These are phyloP conservation scores for Colletotrichum karsti DNA, from an alignment of 2,329 filamentous ascomycete species.

Conservation along the genomic window DNA sequence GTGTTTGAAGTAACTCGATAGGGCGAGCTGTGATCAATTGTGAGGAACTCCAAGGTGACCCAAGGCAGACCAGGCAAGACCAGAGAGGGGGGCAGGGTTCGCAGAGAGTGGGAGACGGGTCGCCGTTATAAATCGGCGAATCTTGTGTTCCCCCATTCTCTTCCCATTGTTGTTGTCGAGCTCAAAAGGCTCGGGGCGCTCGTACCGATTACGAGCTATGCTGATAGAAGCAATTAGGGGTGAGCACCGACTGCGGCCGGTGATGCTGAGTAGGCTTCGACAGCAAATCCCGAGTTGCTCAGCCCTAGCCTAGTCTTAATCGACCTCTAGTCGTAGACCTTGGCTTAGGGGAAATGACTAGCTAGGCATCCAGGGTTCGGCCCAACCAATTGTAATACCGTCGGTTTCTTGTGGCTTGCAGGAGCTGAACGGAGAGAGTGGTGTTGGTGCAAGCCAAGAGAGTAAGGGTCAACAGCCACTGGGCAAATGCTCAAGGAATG, in stretches of 20 bases:
- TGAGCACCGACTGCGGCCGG: conserved; percentile 4
- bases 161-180: conserved; percentile 1
- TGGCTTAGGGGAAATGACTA: conserved; percentile 33
- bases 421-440: conserved; percentile 42
- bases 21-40: background rate
- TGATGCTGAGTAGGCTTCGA: background rate
- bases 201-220: background rate
- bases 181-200: background rate
- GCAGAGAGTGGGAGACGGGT: background rate
- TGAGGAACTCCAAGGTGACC: background rate
- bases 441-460: conserved; percentile 3
- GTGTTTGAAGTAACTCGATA: background rate
- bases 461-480: background rate
- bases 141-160: background rate
- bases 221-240: background rate
- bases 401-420: conserved; percentile 40
- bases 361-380: conserved; percentile 12
- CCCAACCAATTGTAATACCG: conserved; percentile 34
- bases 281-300: conserved; percentile 19
- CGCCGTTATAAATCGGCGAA: conserved; percentile 15
- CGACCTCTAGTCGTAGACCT: conserved; percentile 35
- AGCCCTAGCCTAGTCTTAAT: conserved; percentile 35
- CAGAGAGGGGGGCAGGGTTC: background rate
- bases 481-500: background rate
- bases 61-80: background rate